Evolutionary conservation across 495 filamentous ascomycete species (phyloP), one percentile per base, ranked within the genome.

Genomic region (Sporormia fimetaria): DNA sequence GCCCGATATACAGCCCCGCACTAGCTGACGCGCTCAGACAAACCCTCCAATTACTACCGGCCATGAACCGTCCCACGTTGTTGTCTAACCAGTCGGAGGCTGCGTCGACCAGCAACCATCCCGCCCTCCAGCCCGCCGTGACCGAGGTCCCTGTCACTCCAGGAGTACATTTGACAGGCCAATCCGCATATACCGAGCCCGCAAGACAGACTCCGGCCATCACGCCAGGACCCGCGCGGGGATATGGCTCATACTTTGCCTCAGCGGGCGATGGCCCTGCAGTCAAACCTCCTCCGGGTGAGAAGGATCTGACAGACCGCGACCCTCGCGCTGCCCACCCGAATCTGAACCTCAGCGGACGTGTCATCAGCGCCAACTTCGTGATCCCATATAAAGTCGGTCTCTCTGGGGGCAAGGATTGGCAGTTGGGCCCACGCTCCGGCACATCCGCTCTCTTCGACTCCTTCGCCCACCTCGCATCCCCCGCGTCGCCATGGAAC

Each of bases 361-460:
- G 79, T 42, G 71, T 94, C 44, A 90, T 95, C 47, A 90, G 83
- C 31, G 87, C 80, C 12, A 83, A 83, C 15, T 88, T 88, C 55
- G 84, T 77, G 51, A 76, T 90, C 16, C 87, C 87, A 6, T 80
- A 90, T 60, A 73, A 76, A 24, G 52, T 88, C 26, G 68, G 72
- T 18, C 81, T 76, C 42, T 69, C 67, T 45, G 68, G 73, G 31
- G 76, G 73, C n/a, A 66, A 69, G 27, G 71, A 85, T 46, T 92
- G 86, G 86, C 74, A 80, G 57, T 62, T 93, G 44, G 76, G 74
- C 52, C 64, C 77, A 42, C 81, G 87, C 30, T 76, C 77, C 21
- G 87, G 87, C 36, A 83, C 83, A 25, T 92, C 87, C 3, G 83
- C 87, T 14, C 67, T 95, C 17, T 88, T 87, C 59, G 86, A 94